Base-by-base conservation (phyloP, 2,329 filamentous ascomycete species). In the Metarhizium brunneum region DNA sequence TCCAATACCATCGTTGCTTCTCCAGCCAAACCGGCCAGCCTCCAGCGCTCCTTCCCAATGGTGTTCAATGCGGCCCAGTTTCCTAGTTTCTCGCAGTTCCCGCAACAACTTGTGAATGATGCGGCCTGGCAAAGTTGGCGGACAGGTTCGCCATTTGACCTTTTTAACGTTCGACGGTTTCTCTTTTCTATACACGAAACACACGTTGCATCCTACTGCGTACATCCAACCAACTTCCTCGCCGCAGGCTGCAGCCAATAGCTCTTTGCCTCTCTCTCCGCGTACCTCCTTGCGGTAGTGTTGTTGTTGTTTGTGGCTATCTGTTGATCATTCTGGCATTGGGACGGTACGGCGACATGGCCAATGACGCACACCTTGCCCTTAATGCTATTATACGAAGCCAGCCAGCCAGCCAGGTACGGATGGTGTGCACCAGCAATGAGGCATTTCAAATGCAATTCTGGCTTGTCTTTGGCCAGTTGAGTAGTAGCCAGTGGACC, bases 381-480 rank as follows among this genome's bases (percentile, higher is more conserved):
- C 45, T 48, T 32, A 20, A 30, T 14, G 3, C 10, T 14, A n/a
- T 30, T 40, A 45, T 32, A 40, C 35, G 30, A 18, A 49, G 43
- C 43, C 32, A 45, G 38, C 38, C 14, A 40, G 11, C 38, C 11
- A 40, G 38, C 38, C 38, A 40, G 53, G 45, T n/a, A 47, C 38
- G 49, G 29, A 54, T 45, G n/a, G 25, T 30, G 53, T 50, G 45
- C 54, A 47, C 42, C 48, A n/a, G n/a, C 25, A 52, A 25, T 38
- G 53, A 47, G 53, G 47, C 53, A 54, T 47, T 50, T 50, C 20
- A 45, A 35, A 13, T 54, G 49, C 53, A 38, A 2, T 6, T 20
- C n/a, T 20, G 11, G 42, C 42, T 25, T 20, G 42, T 16, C 42
- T 20, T 20, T 45, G 42, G 42, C 16, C 16, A 25, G 18, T 45